Conservation (phyloP, 768 basidiomycete genomes). For the Krasilnikovozyma curviuscula region DNA sequence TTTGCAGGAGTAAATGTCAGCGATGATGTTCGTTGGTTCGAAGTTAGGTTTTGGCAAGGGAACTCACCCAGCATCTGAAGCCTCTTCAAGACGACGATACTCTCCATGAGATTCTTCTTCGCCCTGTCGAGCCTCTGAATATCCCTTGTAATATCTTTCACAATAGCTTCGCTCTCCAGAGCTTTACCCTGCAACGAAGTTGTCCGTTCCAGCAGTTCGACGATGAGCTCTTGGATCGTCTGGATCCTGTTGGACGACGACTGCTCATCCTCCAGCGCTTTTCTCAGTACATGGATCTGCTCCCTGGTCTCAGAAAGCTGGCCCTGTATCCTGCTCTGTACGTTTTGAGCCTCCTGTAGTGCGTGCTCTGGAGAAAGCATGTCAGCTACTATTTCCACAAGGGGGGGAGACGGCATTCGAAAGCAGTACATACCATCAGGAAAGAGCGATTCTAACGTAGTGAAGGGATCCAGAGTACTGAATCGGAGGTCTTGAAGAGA, state of each 20-base stretch:
- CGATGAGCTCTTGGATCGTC: constrained; percentile 87
- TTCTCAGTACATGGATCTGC: constrained; percentile 51
- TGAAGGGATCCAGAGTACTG: constrained; percentile 13
- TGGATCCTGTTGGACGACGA: constrained; percentile 80
- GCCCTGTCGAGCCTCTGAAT: constrained; percentile 85
- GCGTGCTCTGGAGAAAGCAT: constrained; percentile 42
- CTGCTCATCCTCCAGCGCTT: constrained; percentile 52
- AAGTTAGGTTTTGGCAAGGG: neutral
- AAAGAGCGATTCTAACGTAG: constrained; percentile 15
- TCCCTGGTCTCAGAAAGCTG: constrained; percentile 49
- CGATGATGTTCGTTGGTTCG: constrained; percentile 18
- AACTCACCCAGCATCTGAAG: constrained; percentile 79
- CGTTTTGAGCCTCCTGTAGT: constrained; percentile 46
- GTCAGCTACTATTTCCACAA: neutral
- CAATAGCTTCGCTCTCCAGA: constrained; percentile 88
- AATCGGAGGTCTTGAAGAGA: constrained; percentile 2
- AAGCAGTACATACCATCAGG: constrained; percentile 16
- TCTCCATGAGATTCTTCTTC: constrained; percentile 69
- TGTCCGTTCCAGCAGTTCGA: constrained; percentile 86
- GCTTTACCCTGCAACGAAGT: constrained; percentile 90
- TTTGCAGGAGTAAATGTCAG: neutral
- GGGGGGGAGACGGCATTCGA: neutral
- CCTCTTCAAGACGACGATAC: constrained; percentile 74
- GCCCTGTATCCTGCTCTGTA: constrained; percentile 47
- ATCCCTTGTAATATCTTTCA: constrained; percentile 84